These are phyloP conservation scores for Hymenoscyphus albidus DNA, from an alignment of 2,329 filamentous ascomycete species.

Conservation along the genomic window DNA sequence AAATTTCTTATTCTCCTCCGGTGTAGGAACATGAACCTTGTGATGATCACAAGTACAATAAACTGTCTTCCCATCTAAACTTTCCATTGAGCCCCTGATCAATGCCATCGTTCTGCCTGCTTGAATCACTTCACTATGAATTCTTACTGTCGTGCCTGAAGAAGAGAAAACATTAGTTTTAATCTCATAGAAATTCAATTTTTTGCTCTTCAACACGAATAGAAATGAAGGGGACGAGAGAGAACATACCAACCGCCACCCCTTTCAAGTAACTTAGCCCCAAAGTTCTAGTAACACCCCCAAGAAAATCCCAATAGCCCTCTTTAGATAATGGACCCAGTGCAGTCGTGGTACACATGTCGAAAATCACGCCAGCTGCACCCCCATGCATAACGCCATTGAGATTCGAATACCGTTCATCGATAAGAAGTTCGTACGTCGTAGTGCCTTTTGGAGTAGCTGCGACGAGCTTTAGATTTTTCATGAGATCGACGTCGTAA, in stretches of 20 bases:
- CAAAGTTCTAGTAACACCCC: conserved; percentile 46
- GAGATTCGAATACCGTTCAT: conserved; percentile 43
- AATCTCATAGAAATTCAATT: background rate
- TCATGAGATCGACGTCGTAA: conserved; percentile 30
- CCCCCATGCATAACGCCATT: conserved; percentile 50
- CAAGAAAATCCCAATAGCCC: conserved; percentile 50
- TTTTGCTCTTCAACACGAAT: background rate
- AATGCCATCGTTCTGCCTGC: conserved; percentile 49
- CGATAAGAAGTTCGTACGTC: conserved; percentile 43
- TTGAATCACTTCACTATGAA: conserved; percentile 42
- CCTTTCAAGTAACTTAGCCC: conserved; percentile 50
- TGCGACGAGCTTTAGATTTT: conserved; percentile 29
- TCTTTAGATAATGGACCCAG: conserved; percentile 45
- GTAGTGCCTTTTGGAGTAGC: conserved; percentile 35
- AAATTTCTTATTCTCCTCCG: conserved; percentile 38
- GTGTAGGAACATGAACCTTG: conserved; percentile 45
- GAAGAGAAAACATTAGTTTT: background rate
- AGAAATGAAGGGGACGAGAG: background rate
- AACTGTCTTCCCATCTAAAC: conserved; percentile 43
- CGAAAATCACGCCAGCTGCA: conserved; percentile 50
- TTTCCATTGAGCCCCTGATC: conserved; percentile 47
- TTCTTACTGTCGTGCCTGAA: conserved; percentile 40
- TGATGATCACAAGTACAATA: conserved; percentile 51
- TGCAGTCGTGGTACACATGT: conserved; percentile 50
- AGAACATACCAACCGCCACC: conserved; percentile 41